These are phyloP conservation scores for Pseudocercospora eumusae DNA, from an alignment of 2,329 filamentous ascomycete species.

Conservation along the genomic window DNA sequence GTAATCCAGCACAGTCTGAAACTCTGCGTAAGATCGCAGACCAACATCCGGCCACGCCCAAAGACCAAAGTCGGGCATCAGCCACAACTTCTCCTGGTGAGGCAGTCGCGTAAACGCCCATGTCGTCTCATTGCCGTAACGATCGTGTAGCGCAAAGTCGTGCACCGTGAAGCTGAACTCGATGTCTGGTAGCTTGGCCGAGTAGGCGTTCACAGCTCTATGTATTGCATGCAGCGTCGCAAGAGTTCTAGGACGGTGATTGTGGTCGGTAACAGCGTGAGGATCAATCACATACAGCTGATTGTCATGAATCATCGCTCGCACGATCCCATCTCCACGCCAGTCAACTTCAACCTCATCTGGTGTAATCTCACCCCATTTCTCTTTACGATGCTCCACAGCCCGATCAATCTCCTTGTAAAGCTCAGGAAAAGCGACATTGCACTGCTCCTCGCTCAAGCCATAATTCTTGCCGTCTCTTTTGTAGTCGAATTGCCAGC, in stretches of 20 bases:
- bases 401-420: conserved; percentile 39
- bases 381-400: conserved; percentile 28
- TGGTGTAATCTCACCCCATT: conserved; percentile 27
- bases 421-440: conserved; percentile 35
- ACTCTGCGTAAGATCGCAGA: conserved; percentile 25
- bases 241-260: conserved; percentile 29
- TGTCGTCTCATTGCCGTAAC: conserved; percentile 28
- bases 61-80: conserved; percentile 57
- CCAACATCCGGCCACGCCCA: conserved; percentile 53
- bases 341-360: conserved; percentile 31
- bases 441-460: conserved; percentile 36
- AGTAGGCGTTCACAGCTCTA: conserved; percentile 47
- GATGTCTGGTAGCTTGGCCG: conserved; percentile 47
- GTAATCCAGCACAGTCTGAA: conserved; percentile 26
- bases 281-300: conserved; percentile 35
- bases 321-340: conserved; percentile 32
- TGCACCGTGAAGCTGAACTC: conserved; percentile 51
- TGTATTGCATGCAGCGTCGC: conserved; percentile 51
- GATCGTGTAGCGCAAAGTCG: conserved; percentile 40
- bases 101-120: conserved; percentile 32
- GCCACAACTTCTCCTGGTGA: conserved; percentile 47
- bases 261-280: conserved; percentile 31
- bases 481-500: conserved; percentile 26
- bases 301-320: conserved; percentile 36
- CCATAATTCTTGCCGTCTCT: conserved; percentile 33